A percentile compares a stretch with the other conserved stretches of the same genome.
Evolutionary conservation across 148 eudicot genomes (phyloP).

Genomic region (Bassia scoparia): DNA sequence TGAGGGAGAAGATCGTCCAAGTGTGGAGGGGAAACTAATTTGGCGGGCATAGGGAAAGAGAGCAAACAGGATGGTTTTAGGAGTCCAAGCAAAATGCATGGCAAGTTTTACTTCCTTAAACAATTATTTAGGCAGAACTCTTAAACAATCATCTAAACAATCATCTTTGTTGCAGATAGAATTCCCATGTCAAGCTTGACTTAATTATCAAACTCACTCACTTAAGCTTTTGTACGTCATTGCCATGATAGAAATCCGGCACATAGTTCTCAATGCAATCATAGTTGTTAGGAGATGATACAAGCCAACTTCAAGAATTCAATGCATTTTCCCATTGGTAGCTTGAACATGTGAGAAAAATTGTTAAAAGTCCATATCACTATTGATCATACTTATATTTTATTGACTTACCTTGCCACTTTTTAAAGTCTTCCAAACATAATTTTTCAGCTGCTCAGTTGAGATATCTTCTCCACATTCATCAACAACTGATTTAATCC

Average conservation of each 20-base stretch:
- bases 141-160: too few species aligned
- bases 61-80: too few species aligned
- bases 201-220: neutral
- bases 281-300: neutral
- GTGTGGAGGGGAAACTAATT: too few species aligned
- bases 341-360: neutral
- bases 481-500: slow-evolving; percentile 93
- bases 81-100: too few species aligned
- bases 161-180: neutral
- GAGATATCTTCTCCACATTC: slow-evolving; percentile 86
- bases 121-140: too few species aligned
- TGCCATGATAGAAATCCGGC: neutral
- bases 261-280: neutral
- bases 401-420: slow-evolving; percentile 72
- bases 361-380: neutral
- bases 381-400: neutral
- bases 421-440: slow-evolving; percentile 91
- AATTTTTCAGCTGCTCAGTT: slow-evolving; percentile 78
- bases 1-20: too few species aligned
- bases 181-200: neutral
- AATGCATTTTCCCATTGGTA: neutral
- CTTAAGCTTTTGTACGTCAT: neutral
- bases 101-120: too few species aligned
- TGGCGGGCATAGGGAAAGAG: too few species aligned
- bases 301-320: neutral